Conservation (phyloP, 495 filamentous ascomycete species). For the Aspergillus sclerotioniger region DNA sequence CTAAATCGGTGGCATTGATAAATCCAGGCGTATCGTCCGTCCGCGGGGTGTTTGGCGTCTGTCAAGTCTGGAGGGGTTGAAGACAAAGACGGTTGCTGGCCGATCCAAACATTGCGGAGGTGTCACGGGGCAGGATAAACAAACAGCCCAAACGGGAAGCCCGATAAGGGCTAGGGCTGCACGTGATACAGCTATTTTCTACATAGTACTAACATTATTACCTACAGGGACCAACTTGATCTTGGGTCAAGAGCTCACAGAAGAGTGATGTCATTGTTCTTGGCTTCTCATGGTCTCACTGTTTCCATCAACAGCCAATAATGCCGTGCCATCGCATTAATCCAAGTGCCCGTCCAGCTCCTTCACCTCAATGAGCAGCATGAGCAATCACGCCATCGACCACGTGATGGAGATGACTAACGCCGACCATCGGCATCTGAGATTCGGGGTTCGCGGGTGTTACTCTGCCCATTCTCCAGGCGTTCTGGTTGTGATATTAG, state of each 20-base stretch:
- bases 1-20: constrained; percentile 13
- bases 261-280: too few relatives aligned
- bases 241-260: too few relatives aligned
- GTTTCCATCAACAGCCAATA: too few relatives aligned
- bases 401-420: constrained; percentile 27
- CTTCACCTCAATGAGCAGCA: too few relatives aligned
- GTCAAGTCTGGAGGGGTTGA: constrained; percentile 16
- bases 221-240: too few relatives aligned
- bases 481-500: constrained; percentile 1
- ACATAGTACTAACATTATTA: too few relatives aligned
- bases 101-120: constrained; percentile 14
- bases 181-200: constrained; percentile 8
- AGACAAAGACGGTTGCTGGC: constrained; percentile 14
- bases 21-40: background rate
- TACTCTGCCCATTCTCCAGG: background rate
- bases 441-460: constrained; percentile 11
- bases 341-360: too few relatives aligned
- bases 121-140: constrained; percentile 40
- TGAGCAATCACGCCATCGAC: constrained; percentile 24
- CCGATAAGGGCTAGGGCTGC: constrained; percentile 38
- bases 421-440: constrained; percentile 21
- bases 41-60: constrained; percentile 7
- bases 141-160: constrained; percentile 49
- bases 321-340: too few relatives aligned
- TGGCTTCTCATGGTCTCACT: too few relatives aligned